Percentiles rank a stretch among this genome's conserved stretches.
Evolutionary conservation across 2,329 filamentous ascomycete species (phyloP).

Genomic region (Lasiodiplodia theobromae): DNA sequence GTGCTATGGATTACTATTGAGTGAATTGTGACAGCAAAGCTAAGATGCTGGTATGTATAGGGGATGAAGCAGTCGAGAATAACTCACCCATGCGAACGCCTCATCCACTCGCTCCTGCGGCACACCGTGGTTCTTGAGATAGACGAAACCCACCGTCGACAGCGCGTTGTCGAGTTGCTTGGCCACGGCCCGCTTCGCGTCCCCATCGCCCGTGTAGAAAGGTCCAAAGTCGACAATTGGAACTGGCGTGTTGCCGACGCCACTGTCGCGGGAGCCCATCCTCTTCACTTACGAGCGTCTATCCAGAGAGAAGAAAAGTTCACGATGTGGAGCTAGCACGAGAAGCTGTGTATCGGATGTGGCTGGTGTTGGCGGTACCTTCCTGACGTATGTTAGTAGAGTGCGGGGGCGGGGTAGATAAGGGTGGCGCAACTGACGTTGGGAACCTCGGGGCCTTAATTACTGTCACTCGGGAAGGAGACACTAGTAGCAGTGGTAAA

Average conservation of each 20-base stretch:
- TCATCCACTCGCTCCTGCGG: constrained; percentile 39
- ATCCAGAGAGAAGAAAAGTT: neutral
- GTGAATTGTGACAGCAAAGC: neutral
- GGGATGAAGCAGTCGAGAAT: constrained; percentile 7
- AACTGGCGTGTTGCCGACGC: constrained; percentile 29
- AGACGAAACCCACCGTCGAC: constrained; percentile 50
- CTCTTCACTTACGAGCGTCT: too few relatives aligned
- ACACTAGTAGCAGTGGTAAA: neutral
- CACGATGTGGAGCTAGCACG: neutral
- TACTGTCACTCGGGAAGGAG: neutral
- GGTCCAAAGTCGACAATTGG: constrained; percentile 42
- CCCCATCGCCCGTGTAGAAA: constrained; percentile 34
- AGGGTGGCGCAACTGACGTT: neutral
- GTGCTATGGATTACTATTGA: too few relatives aligned
- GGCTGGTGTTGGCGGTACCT: neutral
- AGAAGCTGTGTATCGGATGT: neutral
- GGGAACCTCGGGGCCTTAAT: neutral
- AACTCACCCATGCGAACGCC: constrained; percentile 41
- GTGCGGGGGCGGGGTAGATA: constrained; percentile 16
- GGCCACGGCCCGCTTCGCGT: constrained; percentile 37
- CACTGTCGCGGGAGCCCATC: neutral
- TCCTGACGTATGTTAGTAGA: neutral
- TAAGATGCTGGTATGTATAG: neutral
- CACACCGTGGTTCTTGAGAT: constrained; percentile 50
- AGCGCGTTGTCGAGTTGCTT: constrained; percentile 49